A percentile compares a stretch with the other conserved stretches of the same genome.
These are phyloP conservation scores for Talaromyces atroroseus DNA, from an alignment of 2,329 filamentous ascomycete species.

Conservation along the genomic window DNA sequence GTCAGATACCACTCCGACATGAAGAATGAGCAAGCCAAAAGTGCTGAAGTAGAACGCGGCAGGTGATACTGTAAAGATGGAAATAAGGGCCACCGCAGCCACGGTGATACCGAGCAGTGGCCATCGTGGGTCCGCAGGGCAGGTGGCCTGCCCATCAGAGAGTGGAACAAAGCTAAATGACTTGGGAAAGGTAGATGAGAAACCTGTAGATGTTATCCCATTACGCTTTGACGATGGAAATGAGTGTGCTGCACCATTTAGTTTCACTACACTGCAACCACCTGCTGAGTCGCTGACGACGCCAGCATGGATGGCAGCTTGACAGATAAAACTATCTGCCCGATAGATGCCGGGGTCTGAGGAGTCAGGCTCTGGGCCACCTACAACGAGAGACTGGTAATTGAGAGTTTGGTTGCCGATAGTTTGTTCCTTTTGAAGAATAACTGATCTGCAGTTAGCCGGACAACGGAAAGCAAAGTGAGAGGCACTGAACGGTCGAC, in stretches of 20 bases:
- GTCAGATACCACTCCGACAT: constrained; percentile 85
- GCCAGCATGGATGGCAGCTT: constrained; percentile 76
- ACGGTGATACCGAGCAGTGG: constrained; percentile 73
- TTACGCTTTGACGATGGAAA: constrained; percentile 63
- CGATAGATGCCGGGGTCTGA: constrained; percentile 61
- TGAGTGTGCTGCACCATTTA: constrained; percentile 62
- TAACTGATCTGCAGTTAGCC: constrained; percentile 46
- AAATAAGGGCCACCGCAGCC: constrained; percentile 69
- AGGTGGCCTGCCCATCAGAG: constrained; percentile 48
- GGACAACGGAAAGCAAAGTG: constrained; percentile 52
- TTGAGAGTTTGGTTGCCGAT: constrained; percentile 49
- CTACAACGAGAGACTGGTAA: constrained; percentile 49
- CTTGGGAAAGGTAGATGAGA: constrained; percentile 84
- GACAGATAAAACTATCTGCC: constrained; percentile 83
- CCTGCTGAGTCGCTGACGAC: constrained; percentile 65
- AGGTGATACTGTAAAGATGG: constrained; percentile 74
- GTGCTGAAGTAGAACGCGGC: constrained; percentile 77
- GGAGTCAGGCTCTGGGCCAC: constrained; percentile 39
- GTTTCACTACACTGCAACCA: constrained; percentile 73
- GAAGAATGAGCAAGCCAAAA: constrained; percentile 80
- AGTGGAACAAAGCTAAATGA: constrained; percentile 73
- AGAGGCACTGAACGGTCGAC: constrained; percentile 50
- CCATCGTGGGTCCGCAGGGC: constrained; percentile 77
- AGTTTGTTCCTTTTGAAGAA: constrained; percentile 46
- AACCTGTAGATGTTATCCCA: constrained; percentile 69